Evolutionary conservation across 1,284 basidiomycete genomes (phyloP).

Genomic region (Cutaneotrichosporon curvatum): DNA sequence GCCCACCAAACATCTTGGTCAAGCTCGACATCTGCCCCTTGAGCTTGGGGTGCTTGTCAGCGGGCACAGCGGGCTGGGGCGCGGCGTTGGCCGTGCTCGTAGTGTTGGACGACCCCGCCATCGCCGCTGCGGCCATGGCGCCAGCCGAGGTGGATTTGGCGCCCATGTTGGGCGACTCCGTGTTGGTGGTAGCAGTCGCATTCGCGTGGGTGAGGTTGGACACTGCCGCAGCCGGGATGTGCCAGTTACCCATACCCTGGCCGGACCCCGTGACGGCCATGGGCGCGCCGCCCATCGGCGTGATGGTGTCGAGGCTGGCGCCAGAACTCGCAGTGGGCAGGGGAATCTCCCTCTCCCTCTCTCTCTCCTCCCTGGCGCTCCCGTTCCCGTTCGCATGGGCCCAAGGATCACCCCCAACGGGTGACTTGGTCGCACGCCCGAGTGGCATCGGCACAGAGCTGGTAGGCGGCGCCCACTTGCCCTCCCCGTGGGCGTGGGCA

Average conservation of each 20-base stretch:
- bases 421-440: neutral
- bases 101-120: too few relatives aligned
- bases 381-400: neutral
- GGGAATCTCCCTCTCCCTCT: too few relatives aligned
- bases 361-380: neutral
- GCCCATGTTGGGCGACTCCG: slow-evolving; percentile 32
- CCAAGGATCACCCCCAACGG: too few relatives aligned
- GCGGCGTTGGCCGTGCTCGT: too few relatives aligned
- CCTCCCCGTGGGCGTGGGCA: neutral
- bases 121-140: too few relatives aligned
- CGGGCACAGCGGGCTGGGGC: too few relatives aligned
- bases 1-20: slow-evolving; percentile 44
- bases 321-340: too few relatives aligned
- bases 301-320: too few relatives aligned
- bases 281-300: neutral
- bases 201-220: neutral
- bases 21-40: slow-evolving; percentile 43
- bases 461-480: slow-evolving; percentile 9
- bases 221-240: too few relatives aligned
- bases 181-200: neutral
- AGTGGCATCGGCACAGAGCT: slow-evolving; percentile 3
- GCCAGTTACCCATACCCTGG: neutral
- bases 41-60: slow-evolving; percentile 28
- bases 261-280: slow-evolving; percentile 1
- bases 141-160: too few relatives aligned